Evolutionary conservation across 164 flowering plant species (phyloP).

Genomic region (Berberis thunbergii): DNA sequence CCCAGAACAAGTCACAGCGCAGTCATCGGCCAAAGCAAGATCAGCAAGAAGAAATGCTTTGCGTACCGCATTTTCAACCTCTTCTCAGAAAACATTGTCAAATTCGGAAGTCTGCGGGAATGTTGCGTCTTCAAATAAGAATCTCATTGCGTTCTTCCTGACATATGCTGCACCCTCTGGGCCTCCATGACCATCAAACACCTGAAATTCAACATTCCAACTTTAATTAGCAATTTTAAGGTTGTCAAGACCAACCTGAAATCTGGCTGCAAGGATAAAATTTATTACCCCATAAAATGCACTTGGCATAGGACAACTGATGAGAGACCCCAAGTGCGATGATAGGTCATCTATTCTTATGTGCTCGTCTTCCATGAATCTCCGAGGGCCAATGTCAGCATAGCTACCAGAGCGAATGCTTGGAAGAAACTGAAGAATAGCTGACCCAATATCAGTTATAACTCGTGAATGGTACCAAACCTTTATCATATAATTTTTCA

Average conservation of each 20-base stretch:
- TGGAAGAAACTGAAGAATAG: conserved; percentile 38
- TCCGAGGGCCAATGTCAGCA: conserved; percentile 63
- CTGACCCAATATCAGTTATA: conserved; percentile 29
- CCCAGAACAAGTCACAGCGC: conserved; percentile 61
- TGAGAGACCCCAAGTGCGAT: conserved; percentile 36
- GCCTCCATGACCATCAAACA: conserved; percentile 98
- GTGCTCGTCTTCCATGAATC: conserved; percentile 78
- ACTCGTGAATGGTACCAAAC: conserved; percentile 25
- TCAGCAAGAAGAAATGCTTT: conserved; percentile 67
- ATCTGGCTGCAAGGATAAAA: neutral
- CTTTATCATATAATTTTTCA: neutral
- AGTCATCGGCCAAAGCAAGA: conserved; percentile 65
- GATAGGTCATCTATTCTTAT: conserved; percentile 67
- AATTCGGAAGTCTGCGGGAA: conserved; percentile 46
- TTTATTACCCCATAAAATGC: conserved; percentile 72
- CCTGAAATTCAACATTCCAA: conserved; percentile 24
- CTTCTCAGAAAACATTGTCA: conserved; percentile 40
- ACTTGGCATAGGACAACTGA: conserved; percentile 41
- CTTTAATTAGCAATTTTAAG: neutral
- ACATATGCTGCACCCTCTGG: conserved; percentile 81
- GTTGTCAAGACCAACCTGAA: neutral
- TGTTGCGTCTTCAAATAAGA: conserved; percentile 60
- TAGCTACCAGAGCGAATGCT: conserved; percentile 68
- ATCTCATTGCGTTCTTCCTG: conserved; percentile 43
- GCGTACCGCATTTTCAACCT: conserved; percentile 45